Conservation (phyloP, 2,329 filamentous ascomycete genomes). For the Cladosporium austrohemisphaericum region DNA sequence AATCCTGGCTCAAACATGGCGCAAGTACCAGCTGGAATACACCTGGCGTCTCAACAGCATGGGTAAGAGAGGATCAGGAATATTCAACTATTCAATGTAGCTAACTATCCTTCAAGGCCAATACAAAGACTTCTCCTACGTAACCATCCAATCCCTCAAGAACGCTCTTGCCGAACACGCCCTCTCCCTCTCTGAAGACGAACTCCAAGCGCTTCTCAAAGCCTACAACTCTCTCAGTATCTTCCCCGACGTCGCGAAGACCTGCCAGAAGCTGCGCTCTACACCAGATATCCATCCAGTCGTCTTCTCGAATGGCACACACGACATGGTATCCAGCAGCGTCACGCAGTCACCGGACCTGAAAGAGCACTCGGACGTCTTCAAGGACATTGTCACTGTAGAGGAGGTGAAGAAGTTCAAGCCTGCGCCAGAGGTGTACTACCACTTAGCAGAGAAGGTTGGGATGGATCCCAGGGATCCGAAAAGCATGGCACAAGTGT, state of each 20-base stretch:
- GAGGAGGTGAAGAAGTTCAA: slow-evolving; percentile 62
- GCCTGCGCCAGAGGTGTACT: slow-evolving; percentile 59
- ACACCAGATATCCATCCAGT: slow-evolving; percentile 49
- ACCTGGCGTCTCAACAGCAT: slow-evolving; percentile 74
- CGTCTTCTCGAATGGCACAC: slow-evolving; percentile 68
- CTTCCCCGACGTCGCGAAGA: slow-evolving; percentile 61
- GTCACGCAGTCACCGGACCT: slow-evolving; percentile 57
- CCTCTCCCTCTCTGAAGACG: slow-evolving; percentile 42
- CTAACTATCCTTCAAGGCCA: slow-evolving; percentile 52
- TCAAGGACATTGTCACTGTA: slow-evolving; percentile 58
- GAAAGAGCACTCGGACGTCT: slow-evolving; percentile 44
- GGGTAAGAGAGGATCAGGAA: slow-evolving; percentile 49
- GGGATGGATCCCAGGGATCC: slow-evolving; percentile 43
- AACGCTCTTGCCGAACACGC: slow-evolving; percentile 61
- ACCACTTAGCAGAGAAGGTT: slow-evolving; percentile 52
- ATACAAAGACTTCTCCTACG: slow-evolving; percentile 59
- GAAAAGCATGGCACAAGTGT: slow-evolving; percentile 50
- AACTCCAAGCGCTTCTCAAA: slow-evolving; percentile 54
- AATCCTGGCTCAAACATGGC: slow-evolving; percentile 58
- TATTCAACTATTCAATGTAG: slow-evolving; percentile 59
- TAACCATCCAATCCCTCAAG: slow-evolving; percentile 59
- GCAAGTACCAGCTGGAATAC: slow-evolving; percentile 71
- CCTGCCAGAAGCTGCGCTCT: slow-evolving; percentile 47
- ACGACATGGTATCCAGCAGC: slow-evolving; percentile 59
- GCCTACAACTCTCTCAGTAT: slow-evolving; percentile 62